These are phyloP conservation scores for Podospora fimiseda DNA, from an alignment of 495 filamentous ascomycete species.

Conservation along the genomic window DNA sequence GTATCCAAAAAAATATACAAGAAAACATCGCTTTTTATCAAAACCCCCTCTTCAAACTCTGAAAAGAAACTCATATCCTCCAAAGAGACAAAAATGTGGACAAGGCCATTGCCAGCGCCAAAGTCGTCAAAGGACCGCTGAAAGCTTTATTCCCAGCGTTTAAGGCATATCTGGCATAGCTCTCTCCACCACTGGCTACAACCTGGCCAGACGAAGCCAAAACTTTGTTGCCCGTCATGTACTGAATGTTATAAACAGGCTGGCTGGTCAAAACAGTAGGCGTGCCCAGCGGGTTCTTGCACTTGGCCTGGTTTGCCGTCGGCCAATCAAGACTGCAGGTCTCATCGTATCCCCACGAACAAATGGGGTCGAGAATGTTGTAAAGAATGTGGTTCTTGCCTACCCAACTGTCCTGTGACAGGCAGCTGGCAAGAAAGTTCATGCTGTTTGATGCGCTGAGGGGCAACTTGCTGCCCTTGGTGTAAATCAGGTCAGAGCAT, in stretches of 20 bases:
- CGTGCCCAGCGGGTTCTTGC: slow-evolving; percentile 33
- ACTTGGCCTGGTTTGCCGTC: slow-evolving; percentile 38
- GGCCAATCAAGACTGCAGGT: slow-evolving; percentile 41
- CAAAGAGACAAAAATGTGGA: slow-evolving; percentile 5
- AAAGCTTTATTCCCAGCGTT: neutral
- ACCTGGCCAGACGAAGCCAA: slow-evolving; percentile 32
- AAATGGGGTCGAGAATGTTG: slow-evolving; percentile 40
- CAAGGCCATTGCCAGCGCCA: slow-evolving; percentile 1
- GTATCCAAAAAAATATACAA: no score
- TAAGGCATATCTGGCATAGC: neutral
- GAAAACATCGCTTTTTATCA: slow-evolving; percentile 2
- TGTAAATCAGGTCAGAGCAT: slow-evolving; percentile 37
- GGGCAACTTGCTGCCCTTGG: slow-evolving; percentile 37
- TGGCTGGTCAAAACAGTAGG: slow-evolving; percentile 25
- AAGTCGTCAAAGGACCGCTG: neutral
- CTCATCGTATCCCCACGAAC: slow-evolving; percentile 41
- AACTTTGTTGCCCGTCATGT: slow-evolving; percentile 36
- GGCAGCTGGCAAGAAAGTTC: slow-evolving; percentile 42
- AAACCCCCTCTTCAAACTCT: neutral
- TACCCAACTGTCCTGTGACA: slow-evolving; percentile 36
- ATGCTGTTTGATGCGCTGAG: slow-evolving; percentile 47
- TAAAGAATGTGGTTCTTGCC: slow-evolving; percentile 38
- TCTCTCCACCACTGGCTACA: slow-evolving; percentile 14
- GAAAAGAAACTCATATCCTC: slow-evolving; percentile 7
- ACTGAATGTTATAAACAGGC: slow-evolving; percentile 44